Percentiles rank a stretch among this genome's conserved stretches.
Conservation (phyloP, 306 rosid species). For the Amphicarpaea edgeworthii region DNA sequence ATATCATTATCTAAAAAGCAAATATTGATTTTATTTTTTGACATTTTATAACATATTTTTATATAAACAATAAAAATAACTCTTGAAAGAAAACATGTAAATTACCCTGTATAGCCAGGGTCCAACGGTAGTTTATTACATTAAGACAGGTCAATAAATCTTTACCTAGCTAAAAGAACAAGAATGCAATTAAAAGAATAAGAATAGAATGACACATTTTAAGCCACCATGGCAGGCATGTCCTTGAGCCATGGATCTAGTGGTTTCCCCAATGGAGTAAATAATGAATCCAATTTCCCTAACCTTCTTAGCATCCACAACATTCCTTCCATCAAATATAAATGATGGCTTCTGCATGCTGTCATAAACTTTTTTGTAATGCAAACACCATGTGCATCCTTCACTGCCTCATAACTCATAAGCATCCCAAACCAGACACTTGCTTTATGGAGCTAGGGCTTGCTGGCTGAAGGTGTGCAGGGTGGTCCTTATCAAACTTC, state of each 20-base stretch:
- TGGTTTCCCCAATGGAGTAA: constrained; percentile 84
- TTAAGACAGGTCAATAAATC: constrained; percentile 37
- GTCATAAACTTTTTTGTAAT: constrained; percentile 64
- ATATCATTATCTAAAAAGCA: background rate
- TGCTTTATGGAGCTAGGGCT: constrained; percentile 69
- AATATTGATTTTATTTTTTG: background rate
- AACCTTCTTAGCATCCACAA: constrained; percentile 61
- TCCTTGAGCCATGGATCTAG: constrained; percentile 86
- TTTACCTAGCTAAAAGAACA: background rate
- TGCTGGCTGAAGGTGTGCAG: constrained; percentile 74
- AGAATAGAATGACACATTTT: constrained; percentile 34
- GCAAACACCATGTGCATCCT: constrained; percentile 76
- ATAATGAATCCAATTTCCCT: constrained; percentile 84
- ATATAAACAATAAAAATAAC: background rate
- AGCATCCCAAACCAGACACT: constrained; percentile 76
- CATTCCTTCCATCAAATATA: constrained; percentile 75
- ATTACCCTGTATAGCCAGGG: background rate
- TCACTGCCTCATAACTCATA: constrained; percentile 72
- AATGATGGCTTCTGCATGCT: constrained; percentile 88
- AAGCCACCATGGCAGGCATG: constrained; percentile 84
- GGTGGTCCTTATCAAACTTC: constrained; percentile 86
- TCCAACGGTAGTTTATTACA: constrained; percentile 48
- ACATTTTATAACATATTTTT: background rate
- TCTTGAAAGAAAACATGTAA: background rate
- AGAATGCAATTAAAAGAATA: constrained; percentile 25